A percentile compares a stretch with the other conserved stretches of the same genome.
Conservation (phyloP, 2,329 filamentous ascomycete genomes). For the Talaromyces sp. region DNA sequence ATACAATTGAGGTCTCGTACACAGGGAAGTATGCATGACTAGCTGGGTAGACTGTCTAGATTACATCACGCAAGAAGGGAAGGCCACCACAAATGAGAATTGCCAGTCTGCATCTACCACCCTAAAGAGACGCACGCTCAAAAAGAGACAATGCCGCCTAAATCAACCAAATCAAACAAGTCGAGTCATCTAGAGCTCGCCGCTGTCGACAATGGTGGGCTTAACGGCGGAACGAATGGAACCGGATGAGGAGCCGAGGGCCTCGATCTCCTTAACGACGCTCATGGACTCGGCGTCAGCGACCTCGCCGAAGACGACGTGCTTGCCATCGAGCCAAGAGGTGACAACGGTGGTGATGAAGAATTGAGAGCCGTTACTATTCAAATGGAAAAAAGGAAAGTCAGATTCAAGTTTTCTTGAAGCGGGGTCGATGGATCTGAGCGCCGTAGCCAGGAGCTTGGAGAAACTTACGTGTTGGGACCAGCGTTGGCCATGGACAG, state of each 20-base stretch:
- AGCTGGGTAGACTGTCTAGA: slow-evolving; percentile 32
- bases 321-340: slow-evolving; percentile 68
- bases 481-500: slow-evolving; percentile 96
- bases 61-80: slow-evolving; percentile 20
- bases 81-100: slow-evolving; percentile 9
- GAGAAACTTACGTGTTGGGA: slow-evolving; percentile 73
- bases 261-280: slow-evolving; percentile 63
- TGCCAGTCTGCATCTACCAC: not conserved
- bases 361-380: slow-evolving; percentile 70
- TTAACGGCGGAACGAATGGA: slow-evolving; percentile 54
- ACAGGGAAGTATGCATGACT: slow-evolving; percentile 15
- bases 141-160: slow-evolving; percentile 13
- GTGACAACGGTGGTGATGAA: slow-evolving; percentile 72
- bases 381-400: slow-evolving; percentile 3
- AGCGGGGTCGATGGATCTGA: slow-evolving; percentile 6
- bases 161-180: slow-evolving; percentile 6
- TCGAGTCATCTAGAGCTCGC: slow-evolving; percentile 46
- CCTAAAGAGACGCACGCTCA: slow-evolving; percentile 10
- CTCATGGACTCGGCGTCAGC: slow-evolving; percentile 57
- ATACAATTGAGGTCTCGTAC: slow-evolving; percentile 1
- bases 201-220: slow-evolving; percentile 58
- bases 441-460: not conserved
- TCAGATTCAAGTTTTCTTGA: not conserved
- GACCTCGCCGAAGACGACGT: slow-evolving; percentile 70
- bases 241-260: slow-evolving; percentile 58